Evolutionary conservation across 176 grass and related monocot species (phyloP), one percentile per base, ranked within the genome.

Genomic region (Chrysopogon serrulatus): DNA sequence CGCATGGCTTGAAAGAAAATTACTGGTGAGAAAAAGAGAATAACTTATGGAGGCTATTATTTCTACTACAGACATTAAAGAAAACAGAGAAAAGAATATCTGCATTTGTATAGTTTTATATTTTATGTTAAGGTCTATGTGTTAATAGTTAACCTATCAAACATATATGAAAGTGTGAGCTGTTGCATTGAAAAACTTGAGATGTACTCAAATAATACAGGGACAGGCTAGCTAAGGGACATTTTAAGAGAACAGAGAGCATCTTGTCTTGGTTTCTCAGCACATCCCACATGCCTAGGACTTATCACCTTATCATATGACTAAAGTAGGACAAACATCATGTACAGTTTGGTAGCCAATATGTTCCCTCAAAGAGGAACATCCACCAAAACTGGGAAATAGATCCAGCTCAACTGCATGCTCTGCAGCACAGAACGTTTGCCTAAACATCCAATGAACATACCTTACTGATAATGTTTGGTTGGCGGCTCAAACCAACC

Each of bases 381-480:
- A 86, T 65, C 41, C 36, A 75, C 44, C 36, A 79, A 44, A 79
- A 65, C 26, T n/a, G 48, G 37, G 26, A 48, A 78, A 61, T 40
- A 68, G 19, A 44, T 73, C 27, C 12, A 48, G 40, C 42, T 5
- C 6, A 11, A n/a, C 32, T 54, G 54, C 33, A 65, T 54, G 79
- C 57, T 73, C 78, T 79, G 57, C 30, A 32, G 37, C 60, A 17
- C 16, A 83, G 31, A 17, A 68, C 59, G 74, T 73, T 40, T 60
- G 18, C 39, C 66, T 68, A 74, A 24, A 28, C 44, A 87, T 82
- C 11, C 14, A 79, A 78, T 70, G 28, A 74, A 21, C 82, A 73
- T 94, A 99, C 96, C 93, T 99, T 99, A n/a, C 91, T 91, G 49
- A 99, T 95, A 63, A 99, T 99, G 77, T 96, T 99, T 65, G 96